Evolutionary conservation across 2,329 filamentous ascomycete genomes (phyloP), one percentile per base, ranked within the genome.

Genomic region (Cyclaneusma minus): DNA sequence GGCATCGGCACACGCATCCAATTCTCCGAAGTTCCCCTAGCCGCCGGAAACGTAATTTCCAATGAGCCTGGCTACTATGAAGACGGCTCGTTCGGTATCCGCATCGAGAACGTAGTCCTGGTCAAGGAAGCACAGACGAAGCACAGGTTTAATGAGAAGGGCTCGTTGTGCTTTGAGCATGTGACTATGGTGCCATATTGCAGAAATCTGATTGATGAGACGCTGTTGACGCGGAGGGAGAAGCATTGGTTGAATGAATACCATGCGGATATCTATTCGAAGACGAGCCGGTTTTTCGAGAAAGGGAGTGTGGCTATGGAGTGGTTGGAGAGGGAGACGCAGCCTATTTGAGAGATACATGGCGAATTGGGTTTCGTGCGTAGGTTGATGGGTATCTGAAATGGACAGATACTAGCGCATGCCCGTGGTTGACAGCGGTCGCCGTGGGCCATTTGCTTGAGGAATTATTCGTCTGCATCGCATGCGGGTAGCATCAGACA

Each of bases 11-110:
- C 85, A 7, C 68, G 89, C 22, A 71, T 91, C 20, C 81, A 91
- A 42, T 94, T 87, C 47, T 77, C 82, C 1, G 89, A 98, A 47
- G 85, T 95, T 5, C 67, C 89, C 0, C 63, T 98, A 16, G 70
- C 82, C 0, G 64, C 82, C n/a, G 89, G 89, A 22, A 94, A 98
- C 42, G 87, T 98, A 21, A 71, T 95, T 28, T 95, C 87, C 2
- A 84, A 94, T 43, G 84, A 98, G 52, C 89, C 89, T 2, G 89
- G 89, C 16, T 98, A 85, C 56, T 98, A 98, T 49, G 85, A 95
- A 51, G 89, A 98, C 42, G 87, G 84, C 24, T 72, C 73, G 20
- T 98, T 92, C 45, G 89, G 89, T 11, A 89, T 98, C 39, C 77
- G 89, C 11, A 94, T 94, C 43, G 89, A 98, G 54, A 98, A 98